A percentile compares a stretch with the other conserved stretches of the same genome.
Conservation (phyloP, 805 yeast genomes). For the Kluyveromyces aestuarii region DNA sequence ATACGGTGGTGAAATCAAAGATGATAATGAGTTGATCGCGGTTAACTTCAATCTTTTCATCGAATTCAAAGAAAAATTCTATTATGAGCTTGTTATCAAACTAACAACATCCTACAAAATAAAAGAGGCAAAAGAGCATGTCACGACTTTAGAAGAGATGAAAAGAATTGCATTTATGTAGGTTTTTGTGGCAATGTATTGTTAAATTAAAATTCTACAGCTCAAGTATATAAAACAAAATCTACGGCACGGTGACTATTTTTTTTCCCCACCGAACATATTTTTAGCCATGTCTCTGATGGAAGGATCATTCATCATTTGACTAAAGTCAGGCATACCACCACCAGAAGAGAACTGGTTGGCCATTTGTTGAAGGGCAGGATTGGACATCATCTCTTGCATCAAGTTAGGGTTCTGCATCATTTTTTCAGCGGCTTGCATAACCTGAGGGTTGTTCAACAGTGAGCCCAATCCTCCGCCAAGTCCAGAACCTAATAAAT, state of each 20-base stretch:
- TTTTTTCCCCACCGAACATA: conserved; percentile 39
- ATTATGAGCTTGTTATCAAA: not conserved
- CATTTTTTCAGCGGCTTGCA: conserved; percentile 81
- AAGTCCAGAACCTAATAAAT: conserved; percentile 48
- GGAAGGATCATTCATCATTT: conserved; percentile 75
- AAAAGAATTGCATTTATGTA: not conserved
- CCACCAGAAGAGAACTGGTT: conserved; percentile 62
- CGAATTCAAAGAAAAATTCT: conserved; percentile 37
- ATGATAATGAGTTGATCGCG: conserved; percentile 54
- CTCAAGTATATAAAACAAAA: not conserved
- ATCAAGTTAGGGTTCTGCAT: conserved; percentile 80
- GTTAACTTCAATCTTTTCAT: conserved; percentile 53
- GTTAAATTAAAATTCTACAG: not conserved
- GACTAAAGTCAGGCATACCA: conserved; percentile 52
- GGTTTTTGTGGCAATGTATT: not conserved
- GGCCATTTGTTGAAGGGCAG: conserved; percentile 78
- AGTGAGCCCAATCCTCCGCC: conserved; percentile 60
- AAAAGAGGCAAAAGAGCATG: not conserved
- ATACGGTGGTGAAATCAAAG: conserved; percentile 39
- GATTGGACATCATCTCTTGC: conserved; percentile 67
- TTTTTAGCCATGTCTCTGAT: conserved; percentile 61
- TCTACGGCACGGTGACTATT: conserved; percentile 8
- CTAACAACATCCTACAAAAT: not conserved
- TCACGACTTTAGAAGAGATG: not conserved
- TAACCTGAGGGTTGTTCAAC: conserved; percentile 85